A percentile compares a stretch with the other conserved stretches of the same genome.
These are phyloP conservation scores for Glutinoglossum americanum DNA, from an alignment of 495 filamentous ascomycete genomes.

Conservation along the genomic window DNA sequence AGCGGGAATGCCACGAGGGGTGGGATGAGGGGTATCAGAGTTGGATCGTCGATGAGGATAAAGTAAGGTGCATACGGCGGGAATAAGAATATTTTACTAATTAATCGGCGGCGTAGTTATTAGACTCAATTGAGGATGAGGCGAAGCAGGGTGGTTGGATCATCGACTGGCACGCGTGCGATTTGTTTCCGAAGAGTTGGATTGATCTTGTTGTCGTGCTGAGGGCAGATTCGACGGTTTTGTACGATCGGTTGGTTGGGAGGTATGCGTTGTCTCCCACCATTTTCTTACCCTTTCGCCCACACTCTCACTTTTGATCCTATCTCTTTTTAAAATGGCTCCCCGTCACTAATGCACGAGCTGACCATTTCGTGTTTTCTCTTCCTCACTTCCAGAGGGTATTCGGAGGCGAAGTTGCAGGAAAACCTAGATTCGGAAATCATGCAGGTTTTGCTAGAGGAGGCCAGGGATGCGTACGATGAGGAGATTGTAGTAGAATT, in stretches of 20 bases:
- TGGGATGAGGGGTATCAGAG: constrained; percentile 67
- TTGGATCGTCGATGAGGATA: constrained; percentile 94
- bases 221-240: constrained; percentile 48
- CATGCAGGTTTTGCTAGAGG: constrained; percentile 81
- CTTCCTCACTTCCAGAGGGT: constrained; percentile 30
- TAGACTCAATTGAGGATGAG: constrained; percentile 76
- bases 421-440: constrained; percentile 97
- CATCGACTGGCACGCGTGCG: constrained; percentile 97
- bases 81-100: no score
- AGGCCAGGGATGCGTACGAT: constrained; percentile 72
- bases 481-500: constrained; percentile 81
- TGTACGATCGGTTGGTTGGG: constrained; percentile 67
- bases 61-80: no score
- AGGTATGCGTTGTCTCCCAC: constrained; percentile 28
- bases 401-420: constrained; percentile 68
- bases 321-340: neutral
- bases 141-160: constrained; percentile 63
- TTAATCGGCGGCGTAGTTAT: no score
- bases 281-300: neutral
- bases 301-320: neutral
- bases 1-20: constrained; percentile 58
- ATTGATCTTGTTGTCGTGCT: constrained; percentile 91
- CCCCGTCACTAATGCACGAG: neutral
- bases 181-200: constrained; percentile 83
- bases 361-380: no score